A percentile compares a stretch with the other conserved stretches of the same genome.
Conservation (phyloP, 352 stramenopile species). For the Globisporangium ultimum region DNA sequence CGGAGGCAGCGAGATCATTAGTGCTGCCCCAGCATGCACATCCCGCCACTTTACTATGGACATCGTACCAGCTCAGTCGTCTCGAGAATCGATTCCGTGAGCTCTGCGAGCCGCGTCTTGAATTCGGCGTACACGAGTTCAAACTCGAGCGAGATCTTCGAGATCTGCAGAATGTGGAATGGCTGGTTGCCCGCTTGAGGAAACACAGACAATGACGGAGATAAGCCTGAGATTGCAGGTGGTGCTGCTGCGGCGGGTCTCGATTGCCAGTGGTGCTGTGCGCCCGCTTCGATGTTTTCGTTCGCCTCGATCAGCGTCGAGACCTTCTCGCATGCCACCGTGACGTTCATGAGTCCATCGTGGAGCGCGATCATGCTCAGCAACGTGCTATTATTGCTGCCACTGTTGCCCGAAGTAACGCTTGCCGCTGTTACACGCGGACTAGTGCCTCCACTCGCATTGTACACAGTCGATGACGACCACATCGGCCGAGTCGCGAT, state of each 20-base stretch:
- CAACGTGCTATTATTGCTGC: constrained; percentile 6
- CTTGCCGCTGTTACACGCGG: neutral
- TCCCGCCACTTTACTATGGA: no score
- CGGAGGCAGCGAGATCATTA: no score
- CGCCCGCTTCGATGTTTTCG: constrained; percentile 18
- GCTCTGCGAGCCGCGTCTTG: constrained; percentile 48
- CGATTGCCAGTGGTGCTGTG: neutral
- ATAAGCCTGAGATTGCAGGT: neutral
- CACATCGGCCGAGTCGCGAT: constrained; percentile 32
- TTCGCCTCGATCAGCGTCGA: constrained; percentile 43
- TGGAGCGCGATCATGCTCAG: constrained; percentile 46
- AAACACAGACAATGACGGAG: no score
- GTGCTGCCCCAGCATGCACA: no score
- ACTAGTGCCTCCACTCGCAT: no score
- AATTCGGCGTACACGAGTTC: constrained; percentile 38
- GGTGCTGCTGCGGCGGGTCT: neutral
- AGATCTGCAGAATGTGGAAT: constrained; percentile 44
- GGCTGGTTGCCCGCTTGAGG: neutral
- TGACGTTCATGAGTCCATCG: constrained; percentile 33
- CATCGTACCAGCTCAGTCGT: constrained; percentile 28
- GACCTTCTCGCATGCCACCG: constrained; percentile 24
- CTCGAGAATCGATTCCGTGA: constrained; percentile 56
- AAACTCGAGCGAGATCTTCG: constrained; percentile 54
- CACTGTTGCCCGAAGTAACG: neutral
- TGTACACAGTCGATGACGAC: constrained; percentile 9